Percentiles rank a stretch among this genome's conserved stretches.
Evolutionary conservation across 2,329 filamentous ascomycete species (phyloP).

Genomic region (Fusarium chaquense): DNA sequence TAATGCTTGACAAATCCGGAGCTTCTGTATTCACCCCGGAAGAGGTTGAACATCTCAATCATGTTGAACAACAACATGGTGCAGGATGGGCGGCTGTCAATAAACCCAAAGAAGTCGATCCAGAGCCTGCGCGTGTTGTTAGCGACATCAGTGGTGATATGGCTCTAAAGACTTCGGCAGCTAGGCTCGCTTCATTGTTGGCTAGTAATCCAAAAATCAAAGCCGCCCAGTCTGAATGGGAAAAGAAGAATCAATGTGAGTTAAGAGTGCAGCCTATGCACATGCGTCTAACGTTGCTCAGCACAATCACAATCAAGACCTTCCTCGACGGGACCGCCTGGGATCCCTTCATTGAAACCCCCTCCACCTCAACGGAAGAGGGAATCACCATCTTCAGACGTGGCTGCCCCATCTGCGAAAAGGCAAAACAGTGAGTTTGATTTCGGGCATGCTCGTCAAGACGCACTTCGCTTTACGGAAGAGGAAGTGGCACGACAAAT

Average conservation of each 20-base stretch:
- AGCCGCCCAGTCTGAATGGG: constrained; percentile 50
- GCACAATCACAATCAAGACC: constrained; percentile 9
- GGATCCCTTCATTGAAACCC: not conserved
- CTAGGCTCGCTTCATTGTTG: constrained; percentile 8
- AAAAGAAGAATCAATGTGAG: constrained; percentile 30
- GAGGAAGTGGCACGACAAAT: constrained; percentile 29
- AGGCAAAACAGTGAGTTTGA: constrained; percentile 14
- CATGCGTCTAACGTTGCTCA: constrained; percentile 17
- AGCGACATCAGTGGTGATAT: constrained; percentile 40
- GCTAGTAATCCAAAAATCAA: constrained; percentile 43
- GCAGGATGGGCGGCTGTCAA: constrained; percentile 28
- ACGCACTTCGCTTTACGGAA: constrained; percentile 41
- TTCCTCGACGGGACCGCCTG: constrained; percentile 12
- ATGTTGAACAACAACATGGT: not conserved
- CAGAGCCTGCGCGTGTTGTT: constrained; percentile 37
- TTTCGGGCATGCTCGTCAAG: not conserved
- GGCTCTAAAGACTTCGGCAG: constrained; percentile 6
- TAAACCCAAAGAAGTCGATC: constrained; percentile 10
- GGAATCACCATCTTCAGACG: constrained; percentile 11
- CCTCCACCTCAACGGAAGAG: constrained; percentile 30
- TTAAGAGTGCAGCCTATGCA: not conserved
- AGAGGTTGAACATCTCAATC: not conserved
- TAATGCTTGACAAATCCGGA: constrained; percentile 17
- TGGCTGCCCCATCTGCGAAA: constrained; percentile 4
- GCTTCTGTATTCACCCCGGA: constrained; percentile 13